phyloP scores from a whole-genome alignment of 257 asterid genomes.

The Solanum ahanhuiri region DNA sequence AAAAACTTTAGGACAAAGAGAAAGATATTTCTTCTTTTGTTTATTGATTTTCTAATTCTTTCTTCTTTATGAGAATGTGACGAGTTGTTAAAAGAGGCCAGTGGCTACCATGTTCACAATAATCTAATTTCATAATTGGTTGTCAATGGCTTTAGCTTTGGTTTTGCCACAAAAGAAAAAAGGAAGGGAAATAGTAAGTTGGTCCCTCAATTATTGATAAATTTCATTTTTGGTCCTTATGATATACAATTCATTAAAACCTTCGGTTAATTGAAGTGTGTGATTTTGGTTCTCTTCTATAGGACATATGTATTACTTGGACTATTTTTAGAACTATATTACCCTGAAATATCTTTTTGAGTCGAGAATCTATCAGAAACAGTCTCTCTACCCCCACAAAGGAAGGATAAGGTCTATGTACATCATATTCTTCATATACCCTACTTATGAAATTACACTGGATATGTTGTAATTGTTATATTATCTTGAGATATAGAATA shows the following conservation, averaged over 20 bases:
- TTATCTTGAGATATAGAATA: neutral
- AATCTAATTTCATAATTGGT: neutral
- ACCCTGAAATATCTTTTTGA: neutral
- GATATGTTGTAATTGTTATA: neutral
- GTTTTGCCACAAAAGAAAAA: neutral
- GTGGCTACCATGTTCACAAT: slow-evolving; percentile 1
- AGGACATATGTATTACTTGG: neutral
- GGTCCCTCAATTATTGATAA: neutral
- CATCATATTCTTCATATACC: no score
- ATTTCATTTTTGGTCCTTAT: neutral
- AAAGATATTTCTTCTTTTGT: neutral
- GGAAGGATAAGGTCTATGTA: no score
- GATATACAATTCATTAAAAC: neutral
- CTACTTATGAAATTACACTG: no score
- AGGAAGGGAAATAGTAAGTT: neutral
- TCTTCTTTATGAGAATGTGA: neutral
- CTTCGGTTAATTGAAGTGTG: no score
- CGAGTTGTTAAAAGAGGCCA: neutral
- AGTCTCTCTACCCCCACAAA: no score
- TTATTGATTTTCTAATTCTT: neutral
- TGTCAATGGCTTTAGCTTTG: neutral
- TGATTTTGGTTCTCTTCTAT: neutral
- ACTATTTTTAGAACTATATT: neutral
- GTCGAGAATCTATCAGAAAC: no score
- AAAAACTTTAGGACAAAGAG: neutral